Evolutionary conservation across 805 yeast species (phyloP), one percentile per base, ranked within the genome.

Genomic region (Candida palmyrensis): DNA sequence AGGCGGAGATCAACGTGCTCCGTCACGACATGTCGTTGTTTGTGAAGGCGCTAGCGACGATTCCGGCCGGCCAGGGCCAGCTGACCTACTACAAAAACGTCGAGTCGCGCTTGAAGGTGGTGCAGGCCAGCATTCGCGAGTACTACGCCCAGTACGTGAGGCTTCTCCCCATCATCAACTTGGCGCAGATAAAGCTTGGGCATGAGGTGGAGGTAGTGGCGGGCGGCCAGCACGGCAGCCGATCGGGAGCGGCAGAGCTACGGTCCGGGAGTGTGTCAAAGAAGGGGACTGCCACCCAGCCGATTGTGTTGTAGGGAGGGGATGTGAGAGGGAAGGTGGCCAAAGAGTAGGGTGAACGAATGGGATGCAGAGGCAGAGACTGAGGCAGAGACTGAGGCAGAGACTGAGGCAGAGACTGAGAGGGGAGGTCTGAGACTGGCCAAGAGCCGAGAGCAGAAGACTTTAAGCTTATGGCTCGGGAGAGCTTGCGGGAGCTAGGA

Each of bases 141-240:
- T 73, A 72, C 38, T 61, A 68, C 39, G 52, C 44, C 5, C 58
- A 67, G 32, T 74, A 71, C 46, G 68, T 62, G 32, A 54, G 66
- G 36, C 50, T 74, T 12, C 49, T 71, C 2, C 79, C 80, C 3
- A 60, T 74, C 26, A 68, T 74, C 27, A 60, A 73, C 40, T 59
- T 70, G 39, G 61, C 77, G 1, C 77, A 73, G 45, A 61, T 68
- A 20, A 70, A 68, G 38, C 52, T 66, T 30, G 78, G 78, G 0
- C 62, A 69, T 36, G 73, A 67, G 26, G 76, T 69, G 3, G 77
- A 71, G 41, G 65, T 58, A 9, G 51, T 57, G n/a, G 57, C 66
- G 27, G 21, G 22, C 10, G 10, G n/a, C 35, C 32, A 11, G 20
- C 31, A 5, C 21, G 16, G 27, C 27, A 9, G 33, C 26, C 23